Conservation (phyloP, 2,329 filamentous ascomycete genomes). For the Ophiostoma ips region DNA sequence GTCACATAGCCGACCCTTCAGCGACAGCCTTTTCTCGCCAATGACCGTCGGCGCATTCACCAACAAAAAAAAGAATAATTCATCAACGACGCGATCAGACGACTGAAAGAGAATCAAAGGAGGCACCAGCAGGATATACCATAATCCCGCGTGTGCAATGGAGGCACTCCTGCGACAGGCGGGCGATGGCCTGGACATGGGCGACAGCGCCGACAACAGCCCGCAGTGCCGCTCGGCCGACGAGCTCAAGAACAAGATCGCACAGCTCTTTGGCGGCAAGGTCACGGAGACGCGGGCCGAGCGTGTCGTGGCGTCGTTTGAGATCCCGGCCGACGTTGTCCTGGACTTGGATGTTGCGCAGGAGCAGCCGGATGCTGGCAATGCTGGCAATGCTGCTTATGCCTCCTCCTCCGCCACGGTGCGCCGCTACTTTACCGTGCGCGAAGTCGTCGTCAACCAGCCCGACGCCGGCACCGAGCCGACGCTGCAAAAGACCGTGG, state of each 20-base stretch:
- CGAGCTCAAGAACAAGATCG: conserved; percentile 34
- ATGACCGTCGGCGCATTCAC: too few relatives aligned
- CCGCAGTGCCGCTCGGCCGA: conserved; percentile 25
- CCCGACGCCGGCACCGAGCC: conserved; percentile 21
- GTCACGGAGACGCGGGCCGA: conserved; percentile 34
- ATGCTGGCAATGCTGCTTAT: too few relatives aligned
- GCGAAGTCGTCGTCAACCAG: conserved; percentile 8
- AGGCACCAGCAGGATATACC: too few relatives aligned
- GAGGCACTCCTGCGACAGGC: conserved; percentile 17
- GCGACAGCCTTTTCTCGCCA: too few relatives aligned
- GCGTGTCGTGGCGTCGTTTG: conserved; percentile 32
- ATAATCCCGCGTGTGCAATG: conserved; percentile 18
- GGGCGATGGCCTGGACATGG: conserved; percentile 15
- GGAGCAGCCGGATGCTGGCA: neutral
- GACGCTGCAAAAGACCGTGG: conserved; percentile 32
- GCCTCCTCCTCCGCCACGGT: too few relatives aligned
- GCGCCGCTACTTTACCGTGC: conserved; percentile 5
- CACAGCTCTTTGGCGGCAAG: conserved; percentile 26
- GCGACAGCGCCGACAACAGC: conserved; percentile 11
- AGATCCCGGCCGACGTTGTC: conserved; percentile 30
- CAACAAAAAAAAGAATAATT: neutral
- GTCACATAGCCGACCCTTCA: too few relatives aligned
- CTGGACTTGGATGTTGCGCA: conserved; percentile 20
- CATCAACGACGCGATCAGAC: neutral
- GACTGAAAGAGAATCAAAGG: neutral